Evolutionary conservation across 2,329 filamentous ascomycete genomes (phyloP), one percentile per base, ranked within the genome.

Genomic region (Fusarium humuli): DNA sequence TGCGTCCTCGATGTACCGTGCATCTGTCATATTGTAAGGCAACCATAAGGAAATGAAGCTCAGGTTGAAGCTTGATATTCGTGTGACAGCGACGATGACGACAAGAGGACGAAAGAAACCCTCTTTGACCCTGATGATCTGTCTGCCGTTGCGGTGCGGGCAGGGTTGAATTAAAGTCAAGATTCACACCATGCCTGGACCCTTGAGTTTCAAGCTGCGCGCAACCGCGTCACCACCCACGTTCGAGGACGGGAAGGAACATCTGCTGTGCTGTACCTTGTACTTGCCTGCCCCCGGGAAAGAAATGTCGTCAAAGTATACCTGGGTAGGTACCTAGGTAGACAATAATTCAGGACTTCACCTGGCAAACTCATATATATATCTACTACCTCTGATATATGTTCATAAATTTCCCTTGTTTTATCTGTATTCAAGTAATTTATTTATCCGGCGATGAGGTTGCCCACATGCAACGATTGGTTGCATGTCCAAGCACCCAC

Each of bases 201-300:
- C 67, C 54, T 67, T 70, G 49, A 48, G 67, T 70, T 70, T 70
- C 67, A 70, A 58, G 64, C 54, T 70, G 67, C 45, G 54, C 50
- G 29, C 22, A 50, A n/a, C 37, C 32, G 34, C 47, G 30, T 50
- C 30, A 34, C 30, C 30, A 32, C 29, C n/a, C 29, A 16, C 22
- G 47, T 16, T 49, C 10, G 7, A 37, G 47, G 47, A 37, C 48
- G 42, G 46, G 11, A 47, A 41, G 34, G 40, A 61, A 18, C 12
- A 48, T 27, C 27, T n/a, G 9, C 14, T 23, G 27, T 32, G 16
- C 14, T 48, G 46, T 48, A 32, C 20, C 46, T 30, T 37, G 34
- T 37, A 37, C 34, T 34, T 37, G 32, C 32, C 32, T 37, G 32
- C 16, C 16, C n/a, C 34, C 6, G 18, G 10, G 34, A 37, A 37